Base-by-base conservation (phyloP, 2,329 filamentous ascomycete species). In the Penicillium paneum region DNA sequence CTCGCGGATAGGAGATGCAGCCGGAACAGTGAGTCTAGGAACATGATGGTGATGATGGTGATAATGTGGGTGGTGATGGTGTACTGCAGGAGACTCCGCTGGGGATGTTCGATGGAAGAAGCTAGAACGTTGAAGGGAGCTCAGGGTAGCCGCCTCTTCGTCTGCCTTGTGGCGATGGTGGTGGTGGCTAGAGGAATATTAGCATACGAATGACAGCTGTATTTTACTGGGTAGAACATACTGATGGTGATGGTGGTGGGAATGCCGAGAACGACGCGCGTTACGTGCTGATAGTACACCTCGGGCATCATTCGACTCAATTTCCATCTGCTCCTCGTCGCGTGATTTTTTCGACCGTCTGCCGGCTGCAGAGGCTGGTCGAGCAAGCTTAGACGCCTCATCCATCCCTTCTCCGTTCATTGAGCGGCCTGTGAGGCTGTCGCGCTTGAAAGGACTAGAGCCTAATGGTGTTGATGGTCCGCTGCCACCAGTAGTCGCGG, bases 261-360 rank as follows among this genome's bases (percentile, higher is more conserved):
- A 50, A 61, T 72, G 70, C 39, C 68, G 69, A 53, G 64, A 65
- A 36, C 86, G 85, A 73, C 94, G 93, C 52, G 81, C 71, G 56
- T 86, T 85, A 67, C 91, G 89, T 52, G 79, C 73, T 55, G 82
- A 81, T 40, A 79, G 67, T 2, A 87, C 86, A 12, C 78, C 77
- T 62, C 84, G 78, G 26, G 85, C 86, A 32, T 81, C 82, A 54
- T 78, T 83, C 54, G 84, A 84, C 54, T 94, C 90, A 57, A 85
- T 71, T 40, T 84, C 90, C 31, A 79, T 79, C 58, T 81, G 83
- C 29, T 90, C 88, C 41, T 94, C 91, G 49, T 96, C 89, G 67
- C 91, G 90, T 2, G 86, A 77, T 70, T 91, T 90, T 57, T 89
- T 69, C 21, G 71, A 80, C 54, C 86, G 81, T 67, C 85, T 85